Base-by-base conservation (phyloP, 805 yeast genomes). In the Ogataea henricii region DNA sequence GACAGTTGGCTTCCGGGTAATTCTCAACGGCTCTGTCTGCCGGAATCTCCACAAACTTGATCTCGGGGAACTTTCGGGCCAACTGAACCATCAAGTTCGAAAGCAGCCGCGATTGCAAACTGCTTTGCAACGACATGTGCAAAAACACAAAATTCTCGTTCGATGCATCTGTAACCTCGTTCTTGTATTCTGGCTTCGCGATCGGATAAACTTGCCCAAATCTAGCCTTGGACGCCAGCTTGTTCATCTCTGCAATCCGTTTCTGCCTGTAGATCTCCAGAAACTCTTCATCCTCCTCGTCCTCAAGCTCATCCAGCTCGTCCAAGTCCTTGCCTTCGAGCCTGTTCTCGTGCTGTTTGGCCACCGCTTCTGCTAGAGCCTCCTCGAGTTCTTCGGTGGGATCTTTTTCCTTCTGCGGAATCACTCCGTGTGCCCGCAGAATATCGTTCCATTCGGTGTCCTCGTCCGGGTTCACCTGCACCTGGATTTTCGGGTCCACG, bases 381-480 rank as follows among this genome's bases (percentile, higher is more conserved):
- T 85, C 91, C 63, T 94, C 98, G 40, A 94, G 64, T 66, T 89
- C 86, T 36, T 78, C 88, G 0, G 96, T 82, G 8, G 96, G 96
- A 17, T 95, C 88, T 20, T 91, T 90, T 22, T 95, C 89, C 58
- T 86, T 83, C 62, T 87, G 90, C 1, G 99, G 99, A 42, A 94
- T 89, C 46, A 94, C 82, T 20, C 98, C 98, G 53, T 91, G 88
- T 3, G 81, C 78, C 55, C 99, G 75, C 38, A 94, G 75, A 55
- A 94, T 90, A 67, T 94, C 99, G 64, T 94, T 94, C 99, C 99
- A 94, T 67, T 94, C 99, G 0, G 99, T 94, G 65, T 94, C 99
- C 68, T 94, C 99, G 52, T 79, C 81, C 29, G 96, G 97, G 68
- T 94, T 91, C 46, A 91, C 96, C 67, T 90, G 89, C 41, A 90